A percentile compares a stretch with the other conserved stretches of the same genome.
Conservation (phyloP, 306 rosid species). For the Crataegus laevigata region DNA sequence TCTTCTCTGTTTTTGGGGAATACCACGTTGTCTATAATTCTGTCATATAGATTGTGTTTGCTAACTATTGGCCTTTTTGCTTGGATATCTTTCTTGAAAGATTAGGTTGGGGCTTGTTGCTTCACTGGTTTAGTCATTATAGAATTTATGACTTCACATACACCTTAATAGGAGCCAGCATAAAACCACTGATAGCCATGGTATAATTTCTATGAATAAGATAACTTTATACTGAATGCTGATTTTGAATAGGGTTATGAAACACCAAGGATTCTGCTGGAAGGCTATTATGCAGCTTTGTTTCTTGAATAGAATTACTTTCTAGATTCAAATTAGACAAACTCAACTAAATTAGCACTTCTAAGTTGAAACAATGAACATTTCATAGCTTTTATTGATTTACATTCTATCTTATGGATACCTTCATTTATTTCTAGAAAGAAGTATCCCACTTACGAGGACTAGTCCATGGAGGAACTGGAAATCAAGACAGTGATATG, state of each 20-base stretch:
- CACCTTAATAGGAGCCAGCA: background rate
- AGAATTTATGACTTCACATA: background rate
- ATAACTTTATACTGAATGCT: background rate
- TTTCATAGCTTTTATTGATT: background rate
- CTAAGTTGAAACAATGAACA: background rate
- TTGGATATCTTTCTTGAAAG: background rate
- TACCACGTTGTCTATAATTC: background rate
- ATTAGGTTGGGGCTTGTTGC: background rate
- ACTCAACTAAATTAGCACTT: background rate
- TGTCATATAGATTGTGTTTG: background rate
- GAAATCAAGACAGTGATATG: constrained; percentile 50
- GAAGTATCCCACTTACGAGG: constrained; percentile 77
- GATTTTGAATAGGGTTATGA: background rate
- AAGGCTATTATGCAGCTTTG: background rate
- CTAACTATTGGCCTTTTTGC: background rate
- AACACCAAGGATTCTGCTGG: background rate
- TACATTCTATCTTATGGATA: background rate
- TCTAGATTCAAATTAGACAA: background rate
- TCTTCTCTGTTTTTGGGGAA: constrained; percentile 1
- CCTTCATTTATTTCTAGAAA: constrained; percentile 39
- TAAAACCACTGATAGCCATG: background rate
- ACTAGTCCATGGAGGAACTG: constrained; percentile 49
- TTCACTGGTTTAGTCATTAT: background rate
- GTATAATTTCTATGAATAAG: background rate
- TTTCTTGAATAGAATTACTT: background rate